Base-by-base conservation (phyloP, 371 early-diverging fungal genomes). In the Mucor piriformis region DNA sequence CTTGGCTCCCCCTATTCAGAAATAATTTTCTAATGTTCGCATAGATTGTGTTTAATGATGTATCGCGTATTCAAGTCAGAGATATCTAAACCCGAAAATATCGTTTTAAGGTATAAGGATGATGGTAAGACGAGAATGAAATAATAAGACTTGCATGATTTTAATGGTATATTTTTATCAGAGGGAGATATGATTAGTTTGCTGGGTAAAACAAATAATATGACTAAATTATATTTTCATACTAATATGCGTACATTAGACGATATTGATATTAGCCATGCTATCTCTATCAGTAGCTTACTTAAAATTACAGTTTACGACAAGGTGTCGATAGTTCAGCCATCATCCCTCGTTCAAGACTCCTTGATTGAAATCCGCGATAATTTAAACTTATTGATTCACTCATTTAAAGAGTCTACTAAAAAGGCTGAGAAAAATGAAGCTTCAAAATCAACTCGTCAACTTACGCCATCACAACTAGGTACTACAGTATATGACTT, bases 171-270 rank as follows among this genome's bases (percentile, higher is more conserved):
- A 46, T 43, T 50, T 16, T 24, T 8, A 15, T 43, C 63, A 84
- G 85, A 84, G 52, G 82, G 82, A 6, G 85, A 84, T 59, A 42
- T 84, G 58, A 74, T 84, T 35, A 81, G 76, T 32, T 68, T 84
- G 55, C 37, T 59, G 51, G 77, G 74, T 77, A 64, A 33, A 33
- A 20, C 13, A 0, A 32, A 32, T 38, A 10, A 6, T 10, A 2
- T 13, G 1, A 20, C n/a, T 5, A 15, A 24, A 7, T 27, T 20
- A 50, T 2, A 12, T 0, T 2, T 29, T 37, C 38, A 20, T 24
- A 46, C 13, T 46, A 15, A 46, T n/a, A 20, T 18, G 20, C 18
- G 8, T 18, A 18, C 5, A 18, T 47, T 56, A 70, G 85, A 84
- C 58, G 85, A 84, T 61, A 66, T 66, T 11, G 85, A 84, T 51